A percentile compares a stretch with the other conserved stretches of the same genome.
These are phyloP conservation scores for Chlamydomonas schloesseri DNA, from an alignment of 139 green algal species.

Conservation along the genomic window DNA sequence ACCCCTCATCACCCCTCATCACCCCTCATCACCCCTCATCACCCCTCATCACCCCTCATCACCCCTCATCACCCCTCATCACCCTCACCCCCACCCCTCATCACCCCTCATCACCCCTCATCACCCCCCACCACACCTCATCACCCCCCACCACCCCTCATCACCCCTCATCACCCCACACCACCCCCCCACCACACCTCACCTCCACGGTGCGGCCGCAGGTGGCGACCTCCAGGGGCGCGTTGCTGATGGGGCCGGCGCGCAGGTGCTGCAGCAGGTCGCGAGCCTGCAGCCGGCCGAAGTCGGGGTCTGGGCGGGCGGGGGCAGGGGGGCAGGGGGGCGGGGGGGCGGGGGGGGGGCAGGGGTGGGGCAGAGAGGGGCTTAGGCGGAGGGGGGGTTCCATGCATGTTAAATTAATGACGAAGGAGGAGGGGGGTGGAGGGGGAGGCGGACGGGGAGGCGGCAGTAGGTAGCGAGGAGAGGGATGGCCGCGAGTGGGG, in stretches of 20 bases:
- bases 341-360: background rate
- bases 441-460: no score
- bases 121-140: no score
- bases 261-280: conserved; percentile 93
- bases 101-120: background rate
- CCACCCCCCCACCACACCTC: background rate
- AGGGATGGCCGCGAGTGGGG: no score
- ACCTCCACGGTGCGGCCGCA: conserved; percentile 63
- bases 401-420: no score
- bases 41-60: no score
- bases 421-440: no score
- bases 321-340: background rate
- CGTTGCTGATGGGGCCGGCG: conserved; percentile 93
- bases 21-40: no score
- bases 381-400: background rate
- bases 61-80: no score
- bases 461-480: no score
- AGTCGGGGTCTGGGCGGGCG: conserved; percentile 76
- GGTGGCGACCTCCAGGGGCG: conserved; percentile 92
- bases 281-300: conserved; percentile 73
- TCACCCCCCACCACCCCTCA: background rate
- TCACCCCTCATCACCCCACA: background rate
- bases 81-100: no score
- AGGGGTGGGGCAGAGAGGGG: background rate
- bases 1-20: no score